A percentile compares a stretch with the other conserved stretches of the same genome.
phyloP scores from a whole-genome alignment of 148 eudicot species.

The Vaccinium corymbosum region DNA sequence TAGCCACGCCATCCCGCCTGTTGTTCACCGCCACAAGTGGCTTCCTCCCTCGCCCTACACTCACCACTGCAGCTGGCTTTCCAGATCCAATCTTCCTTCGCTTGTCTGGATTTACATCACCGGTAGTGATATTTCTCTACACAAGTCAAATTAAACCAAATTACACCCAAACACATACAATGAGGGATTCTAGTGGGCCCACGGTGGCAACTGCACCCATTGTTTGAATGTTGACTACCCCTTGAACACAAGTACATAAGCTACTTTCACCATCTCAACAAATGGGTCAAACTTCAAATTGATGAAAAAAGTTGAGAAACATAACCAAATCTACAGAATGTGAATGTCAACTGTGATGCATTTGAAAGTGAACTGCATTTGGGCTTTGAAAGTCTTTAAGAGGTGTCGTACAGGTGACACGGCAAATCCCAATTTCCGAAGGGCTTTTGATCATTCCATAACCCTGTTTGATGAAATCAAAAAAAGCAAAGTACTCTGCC shows the following conservation, averaged over 20 bases:
- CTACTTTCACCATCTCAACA: no score
- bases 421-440: no score
- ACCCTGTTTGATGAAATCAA: no score
- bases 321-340: no score
- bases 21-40: slow-evolving; percentile 39
- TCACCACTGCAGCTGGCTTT: slow-evolving; percentile 34
- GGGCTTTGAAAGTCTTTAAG: no score
- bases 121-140: slow-evolving; percentile 44
- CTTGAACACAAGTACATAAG: neutral
- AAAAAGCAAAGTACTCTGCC: no score
- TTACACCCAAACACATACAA: neutral
- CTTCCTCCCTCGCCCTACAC: slow-evolving; percentile 40
- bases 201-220: neutral
- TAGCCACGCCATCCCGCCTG: slow-evolving; percentile 17
- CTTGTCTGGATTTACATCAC: slow-evolving; percentile 41
- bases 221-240: neutral
- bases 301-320: no score
- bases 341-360: no score
- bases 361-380: no score
- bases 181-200: neutral
- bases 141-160: neutral
- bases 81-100: slow-evolving; percentile 44
- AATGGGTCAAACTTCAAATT: no score
- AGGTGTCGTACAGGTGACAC: no score
- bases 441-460: no score